Conservation (phyloP, 2,329 filamentous ascomycete species). For the Penicillium thymicola region DNA sequence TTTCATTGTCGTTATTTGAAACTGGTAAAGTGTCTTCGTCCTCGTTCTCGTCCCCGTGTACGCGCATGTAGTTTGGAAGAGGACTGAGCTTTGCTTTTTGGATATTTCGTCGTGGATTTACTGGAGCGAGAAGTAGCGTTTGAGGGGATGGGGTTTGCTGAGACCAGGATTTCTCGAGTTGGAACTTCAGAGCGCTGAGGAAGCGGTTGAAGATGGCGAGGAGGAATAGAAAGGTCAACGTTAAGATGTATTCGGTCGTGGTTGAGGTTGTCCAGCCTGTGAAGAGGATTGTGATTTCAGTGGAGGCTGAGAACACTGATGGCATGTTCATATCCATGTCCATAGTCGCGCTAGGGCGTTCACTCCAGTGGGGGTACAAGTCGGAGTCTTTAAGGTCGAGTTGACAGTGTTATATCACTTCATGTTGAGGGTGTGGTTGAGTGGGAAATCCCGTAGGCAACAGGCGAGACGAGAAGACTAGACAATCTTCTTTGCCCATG, state of each 20-base stretch:
- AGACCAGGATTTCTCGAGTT: slow-evolving; percentile 2
- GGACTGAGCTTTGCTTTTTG: slow-evolving; percentile 4
- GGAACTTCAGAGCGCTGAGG: slow-evolving; percentile 4
- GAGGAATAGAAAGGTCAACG: not conserved
- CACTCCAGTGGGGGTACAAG: not conserved
- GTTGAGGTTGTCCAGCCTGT: slow-evolving; percentile 7
- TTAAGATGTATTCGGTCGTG: not conserved
- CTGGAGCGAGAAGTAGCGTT: not conserved
- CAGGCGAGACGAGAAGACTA: not conserved
- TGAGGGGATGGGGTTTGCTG: not conserved
- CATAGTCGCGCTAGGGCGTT: not conserved
- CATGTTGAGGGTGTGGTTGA: not conserved
- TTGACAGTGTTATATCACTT: not conserved
- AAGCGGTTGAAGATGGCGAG: slow-evolving; percentile 9
- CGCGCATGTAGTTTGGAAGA: not conserved
- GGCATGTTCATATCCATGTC: slow-evolving; percentile 1
- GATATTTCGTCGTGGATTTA: not conserved
- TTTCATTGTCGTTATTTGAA: not conserved
- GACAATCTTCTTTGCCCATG: not conserved
- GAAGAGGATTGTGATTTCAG: slow-evolving; percentile 5
- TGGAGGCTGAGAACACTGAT: not conserved
- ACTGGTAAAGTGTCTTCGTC: not conserved
- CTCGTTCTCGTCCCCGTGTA: not conserved
- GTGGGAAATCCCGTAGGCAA: not conserved
- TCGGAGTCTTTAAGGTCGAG: not conserved